Percentiles rank a stretch among this genome's conserved stretches.
Conservation (phyloP, 1,139 yeast genomes). For the Yamadazyma spencermartinsiae region DNA sequence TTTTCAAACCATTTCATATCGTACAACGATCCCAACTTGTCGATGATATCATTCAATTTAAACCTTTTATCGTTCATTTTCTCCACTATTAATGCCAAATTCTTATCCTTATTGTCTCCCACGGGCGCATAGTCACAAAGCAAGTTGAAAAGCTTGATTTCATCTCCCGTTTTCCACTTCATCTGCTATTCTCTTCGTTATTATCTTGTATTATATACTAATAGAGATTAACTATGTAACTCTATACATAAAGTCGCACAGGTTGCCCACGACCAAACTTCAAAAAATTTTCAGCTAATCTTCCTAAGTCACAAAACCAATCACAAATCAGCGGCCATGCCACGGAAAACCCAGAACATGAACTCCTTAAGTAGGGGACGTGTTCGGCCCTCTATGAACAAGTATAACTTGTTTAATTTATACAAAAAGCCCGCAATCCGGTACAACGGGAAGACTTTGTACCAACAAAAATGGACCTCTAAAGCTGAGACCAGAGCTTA, state of each 20-base stretch:
- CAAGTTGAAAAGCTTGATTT: slow-evolving; percentile 62
- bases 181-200: no score
- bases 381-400: slow-evolving; percentile 90
- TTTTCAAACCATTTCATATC: slow-evolving; percentile 57
- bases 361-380: slow-evolving; percentile 68
- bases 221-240: no score
- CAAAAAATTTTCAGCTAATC: slow-evolving; percentile 8
- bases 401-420: slow-evolving; percentile 84
- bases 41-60: slow-evolving; percentile 55
- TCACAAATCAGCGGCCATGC: slow-evolving; percentile 40
- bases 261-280: slow-evolving; percentile 1
- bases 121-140: slow-evolving; percentile 71
- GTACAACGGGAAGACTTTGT: slow-evolving; percentile 60
- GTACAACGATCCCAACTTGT: slow-evolving; percentile 53
- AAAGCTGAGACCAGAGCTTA: slow-evolving; percentile 92
- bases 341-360: slow-evolving; percentile 59
- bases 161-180: slow-evolving; percentile 65
- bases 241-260: no score
- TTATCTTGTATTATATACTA: no score
- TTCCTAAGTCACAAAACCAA: not conserved
- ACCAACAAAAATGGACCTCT: slow-evolving; percentile 89
- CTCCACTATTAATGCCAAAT: slow-evolving; percentile 56
- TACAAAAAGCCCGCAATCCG: slow-evolving; percentile 62
- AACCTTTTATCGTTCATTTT: slow-evolving; percentile 41
- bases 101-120: slow-evolving; percentile 57